Conservation (phyloP, 306 rosid genomes). For the Fragaria ananassa region DNA sequence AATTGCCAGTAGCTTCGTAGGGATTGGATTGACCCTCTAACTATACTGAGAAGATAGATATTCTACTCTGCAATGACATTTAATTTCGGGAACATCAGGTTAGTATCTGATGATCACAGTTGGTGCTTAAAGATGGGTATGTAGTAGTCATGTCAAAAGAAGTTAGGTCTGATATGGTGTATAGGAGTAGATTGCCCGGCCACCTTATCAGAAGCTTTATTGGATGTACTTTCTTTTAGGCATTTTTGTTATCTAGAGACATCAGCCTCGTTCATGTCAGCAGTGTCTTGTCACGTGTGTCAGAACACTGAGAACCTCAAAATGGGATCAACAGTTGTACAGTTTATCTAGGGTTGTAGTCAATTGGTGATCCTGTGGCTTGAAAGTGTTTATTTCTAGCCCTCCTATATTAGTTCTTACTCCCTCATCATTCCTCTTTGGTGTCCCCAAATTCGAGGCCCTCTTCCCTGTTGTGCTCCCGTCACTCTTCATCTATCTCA, state of each 20-base stretch:
- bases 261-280: conserved; percentile 12
- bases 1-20: conserved; percentile 18
- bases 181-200: conserved; percentile 28
- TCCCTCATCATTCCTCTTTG: neutral
- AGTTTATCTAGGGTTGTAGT: conserved; percentile 21
- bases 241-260: conserved; percentile 4
- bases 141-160: conserved; percentile 16
- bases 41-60: conserved; percentile 22
- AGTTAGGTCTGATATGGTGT: conserved; percentile 25
- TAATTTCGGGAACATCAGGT: conserved; percentile 31
- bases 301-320: conserved; percentile 16
- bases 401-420: neutral
- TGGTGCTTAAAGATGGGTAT: conserved; percentile 16
- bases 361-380: conserved; percentile 29
- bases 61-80: conserved; percentile 26
- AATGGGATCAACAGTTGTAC: conserved; percentile 15
- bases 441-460: conserved; percentile 1
- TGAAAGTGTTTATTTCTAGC: conserved; percentile 17
- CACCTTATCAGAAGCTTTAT: conserved; percentile 15
- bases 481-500: neutral
- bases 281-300: conserved; percentile 10
- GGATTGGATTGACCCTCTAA: conserved; percentile 29
- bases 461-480: neutral
- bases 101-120: conserved; percentile 34
- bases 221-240: neutral